phyloP scores from a whole-genome alignment of 176 grass and related monocot genomes.

The Bolboschoenus planiculmis region DNA sequence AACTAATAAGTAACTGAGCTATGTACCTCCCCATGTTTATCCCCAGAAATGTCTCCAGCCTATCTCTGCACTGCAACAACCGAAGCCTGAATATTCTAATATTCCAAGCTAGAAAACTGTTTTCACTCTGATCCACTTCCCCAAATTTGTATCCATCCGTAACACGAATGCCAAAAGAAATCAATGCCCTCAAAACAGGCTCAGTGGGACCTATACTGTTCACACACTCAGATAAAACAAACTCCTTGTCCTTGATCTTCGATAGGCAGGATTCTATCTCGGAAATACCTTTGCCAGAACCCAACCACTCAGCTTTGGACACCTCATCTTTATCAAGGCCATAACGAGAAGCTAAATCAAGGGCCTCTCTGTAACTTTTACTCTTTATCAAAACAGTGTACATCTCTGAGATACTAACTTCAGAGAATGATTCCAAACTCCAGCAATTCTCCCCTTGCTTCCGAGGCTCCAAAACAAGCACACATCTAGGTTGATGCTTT shows the following conservation, averaged over 20 bases:
- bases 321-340: conserved; percentile 82
- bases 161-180: conserved; percentile 74
- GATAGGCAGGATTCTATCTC: conserved; percentile 66
- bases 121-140: conserved; percentile 27
- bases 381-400: conserved; percentile 57
- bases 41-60: conserved; percentile 86
- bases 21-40: conserved; percentile 96
- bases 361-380: conserved; percentile 52
- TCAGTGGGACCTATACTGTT: conserved; percentile 69
- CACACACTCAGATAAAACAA: conserved; percentile 90
- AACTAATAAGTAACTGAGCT: conserved; percentile 4
- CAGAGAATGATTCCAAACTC: conserved; percentile 66
- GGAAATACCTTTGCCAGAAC: conserved; percentile 39
- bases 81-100: conserved; percentile 59
- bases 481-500: conserved; percentile 43
- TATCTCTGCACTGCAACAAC: conserved; percentile 65
- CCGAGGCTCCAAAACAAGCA: conserved; percentile 69
- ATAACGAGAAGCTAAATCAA: conserved; percentile 58
- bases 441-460: conserved; percentile 44
- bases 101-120: conserved; percentile 46
- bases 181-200: conserved; percentile 54
- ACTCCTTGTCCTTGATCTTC: conserved; percentile 72
- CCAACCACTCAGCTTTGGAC: conserved; percentile 72
- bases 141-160: conserved; percentile 67
- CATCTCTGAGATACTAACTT: conserved; percentile 67